phyloP scores from a whole-genome alignment of 2,329 filamentous ascomycete species.

The Capronia coronata region DNA sequence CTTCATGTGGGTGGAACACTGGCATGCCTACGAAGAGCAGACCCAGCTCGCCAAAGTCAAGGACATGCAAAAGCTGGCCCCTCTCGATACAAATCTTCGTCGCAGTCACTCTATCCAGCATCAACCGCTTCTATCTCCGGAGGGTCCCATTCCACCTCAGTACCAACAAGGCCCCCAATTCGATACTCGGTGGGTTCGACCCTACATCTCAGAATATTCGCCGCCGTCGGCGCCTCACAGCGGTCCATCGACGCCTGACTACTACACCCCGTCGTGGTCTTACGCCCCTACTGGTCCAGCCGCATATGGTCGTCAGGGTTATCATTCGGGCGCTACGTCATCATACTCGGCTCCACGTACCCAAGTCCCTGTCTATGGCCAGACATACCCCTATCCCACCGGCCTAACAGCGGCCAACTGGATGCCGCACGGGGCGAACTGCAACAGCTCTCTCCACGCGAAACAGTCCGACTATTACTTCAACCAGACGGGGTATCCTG shows the following conservation, averaged over 20 bases:
- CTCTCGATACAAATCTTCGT: slow-evolving; percentile 59
- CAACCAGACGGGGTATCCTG: slow-evolving; percentile 23
- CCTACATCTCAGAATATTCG: slow-evolving; percentile 46
- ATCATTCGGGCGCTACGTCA: slow-evolving; percentile 16
- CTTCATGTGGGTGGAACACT: slow-evolving; percentile 58
- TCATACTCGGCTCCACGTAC: slow-evolving; percentile 21
- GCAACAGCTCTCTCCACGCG: slow-evolving; percentile 44
- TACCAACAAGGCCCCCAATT: slow-evolving; percentile 42
- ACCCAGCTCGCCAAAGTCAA: slow-evolving; percentile 41
- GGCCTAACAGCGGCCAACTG: slow-evolving; percentile 35
- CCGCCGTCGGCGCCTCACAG: slow-evolving; percentile 46
- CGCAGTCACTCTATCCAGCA: slow-evolving; percentile 44
- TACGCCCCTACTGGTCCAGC: slow-evolving; percentile 31
- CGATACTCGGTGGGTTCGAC: slow-evolving; percentile 49
- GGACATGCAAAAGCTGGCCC: slow-evolving; percentile 48
- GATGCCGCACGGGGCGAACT: slow-evolving; percentile 43
- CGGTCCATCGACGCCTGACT: slow-evolving; percentile 43
- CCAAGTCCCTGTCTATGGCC: slow-evolving; percentile 20
- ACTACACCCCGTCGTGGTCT: slow-evolving; percentile 41
- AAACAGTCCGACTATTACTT: slow-evolving; percentile 48
- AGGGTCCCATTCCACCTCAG: slow-evolving; percentile 46
- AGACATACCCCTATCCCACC: slow-evolving; percentile 12
- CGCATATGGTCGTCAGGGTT: slow-evolving; percentile 18
- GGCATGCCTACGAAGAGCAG: slow-evolving; percentile 57
- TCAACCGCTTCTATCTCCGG: slow-evolving; percentile 45